phyloP scores from a whole-genome alignment of 768 basidiomycete genomes.

The Cytidiella melzeri region DNA sequence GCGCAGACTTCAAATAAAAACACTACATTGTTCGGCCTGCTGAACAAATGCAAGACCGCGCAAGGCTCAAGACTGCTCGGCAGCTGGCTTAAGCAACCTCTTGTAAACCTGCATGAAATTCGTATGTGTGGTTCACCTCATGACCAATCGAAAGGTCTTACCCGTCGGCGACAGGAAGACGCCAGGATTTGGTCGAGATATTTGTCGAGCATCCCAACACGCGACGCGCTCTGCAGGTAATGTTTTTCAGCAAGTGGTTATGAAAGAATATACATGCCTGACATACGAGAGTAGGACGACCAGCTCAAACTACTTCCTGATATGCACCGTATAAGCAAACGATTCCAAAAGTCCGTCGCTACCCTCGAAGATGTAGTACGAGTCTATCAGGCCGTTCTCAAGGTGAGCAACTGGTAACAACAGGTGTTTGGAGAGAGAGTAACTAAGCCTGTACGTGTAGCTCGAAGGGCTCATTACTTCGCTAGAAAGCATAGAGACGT shows the following conservation, averaged over 20 bases:
- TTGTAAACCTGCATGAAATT: constrained; percentile 92
- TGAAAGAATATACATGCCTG: background rate
- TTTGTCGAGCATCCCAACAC: constrained; percentile 76
- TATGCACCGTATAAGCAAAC: constrained; percentile 84
- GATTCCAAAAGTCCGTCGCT: constrained; percentile 80
- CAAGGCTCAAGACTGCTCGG: constrained; percentile 87
- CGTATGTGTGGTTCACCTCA: constrained; percentile 46
- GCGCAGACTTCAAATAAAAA: constrained; percentile 48
- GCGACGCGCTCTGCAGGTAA: constrained; percentile 68
- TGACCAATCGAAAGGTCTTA: background rate
- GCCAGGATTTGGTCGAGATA: constrained; percentile 83
- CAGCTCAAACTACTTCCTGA: constrained; percentile 91
- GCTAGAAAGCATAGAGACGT: constrained; percentile 45
- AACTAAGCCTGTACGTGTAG: constrained; percentile 29
- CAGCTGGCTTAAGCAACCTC: constrained; percentile 93
- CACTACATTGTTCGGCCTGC: constrained; percentile 79
- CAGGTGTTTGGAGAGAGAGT: background rate
- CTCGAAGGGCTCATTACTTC: constrained; percentile 68
- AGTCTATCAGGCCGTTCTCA: constrained; percentile 87
- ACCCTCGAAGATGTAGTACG: constrained; percentile 93
- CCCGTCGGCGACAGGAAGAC: constrained; percentile 47
- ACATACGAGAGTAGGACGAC: constrained; percentile 59
- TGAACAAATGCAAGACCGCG: constrained; percentile 95
- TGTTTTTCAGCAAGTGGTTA: constrained; percentile 8
- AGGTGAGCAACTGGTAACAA: constrained; percentile 38